Evolutionary conservation across 2,329 filamentous ascomycete species (phyloP), one percentile per base, ranked within the genome.

Genomic region (Diaporthe sp.): DNA sequence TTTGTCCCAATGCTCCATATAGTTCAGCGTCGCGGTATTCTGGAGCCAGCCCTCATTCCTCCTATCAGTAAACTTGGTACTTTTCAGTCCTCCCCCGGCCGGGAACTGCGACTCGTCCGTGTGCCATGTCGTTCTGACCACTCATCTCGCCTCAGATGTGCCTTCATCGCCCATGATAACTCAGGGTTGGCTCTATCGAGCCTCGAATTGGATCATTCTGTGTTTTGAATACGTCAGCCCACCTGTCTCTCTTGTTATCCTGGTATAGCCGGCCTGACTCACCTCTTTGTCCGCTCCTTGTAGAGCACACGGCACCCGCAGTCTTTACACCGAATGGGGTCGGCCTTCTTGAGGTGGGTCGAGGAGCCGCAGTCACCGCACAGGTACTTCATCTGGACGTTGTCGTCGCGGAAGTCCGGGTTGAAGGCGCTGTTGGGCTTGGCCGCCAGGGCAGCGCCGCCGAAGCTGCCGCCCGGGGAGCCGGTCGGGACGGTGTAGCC

Each of bases 181-280:
- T 15, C 20, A 4, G 1, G 13, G 1, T 55, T 25, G 13, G 7
- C 51, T 89, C 85, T 73, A 98, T 86, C 96, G 92, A 71, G 97
- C 97, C 88, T 99, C 96, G 82, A 99, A 98, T 87, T 99, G 97
- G 71, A 98, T 96, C 96, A 98, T 98, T 82, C 96, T 98, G 80
- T 73, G 67, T 3, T 22, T 57, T 20, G 13, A 75, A 25, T 73
- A 31, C 31, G 74, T 83, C 73, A 82, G 80, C 76, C 77, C 57
- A 78, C 73, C 22, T 49, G 31, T 28, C 47, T 8, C 4, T 49
- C n/a, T 44, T 44, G 7, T n/a, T 3, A 5, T 10, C n/a, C 61
- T 34, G 34, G 37, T 15, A 42, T 47, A 15, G 1, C 10, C 39
- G 44, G n/a, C 61, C 37, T 53, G 57, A 68, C 93, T 85, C 84